These are phyloP conservation scores for Microbotryum violaceum DNA, from an alignment of 1,284 basidiomycete species.

Conservation along the genomic window DNA sequence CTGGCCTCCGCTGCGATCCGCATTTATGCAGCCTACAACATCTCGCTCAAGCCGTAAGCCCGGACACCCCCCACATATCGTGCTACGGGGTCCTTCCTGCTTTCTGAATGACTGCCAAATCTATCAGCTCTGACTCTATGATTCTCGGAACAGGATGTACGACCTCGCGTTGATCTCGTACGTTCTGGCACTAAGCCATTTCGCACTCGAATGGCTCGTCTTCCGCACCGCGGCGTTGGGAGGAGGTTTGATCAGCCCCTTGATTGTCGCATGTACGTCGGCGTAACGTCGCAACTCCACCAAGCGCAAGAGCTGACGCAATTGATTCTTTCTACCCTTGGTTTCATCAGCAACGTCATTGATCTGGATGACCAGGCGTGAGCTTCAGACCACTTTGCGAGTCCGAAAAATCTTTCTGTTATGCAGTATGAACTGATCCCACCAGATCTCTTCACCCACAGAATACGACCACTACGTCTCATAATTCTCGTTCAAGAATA, in stretches of 20 bases:
- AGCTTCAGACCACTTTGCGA: neutral
- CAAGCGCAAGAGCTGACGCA: too few relatives aligned
- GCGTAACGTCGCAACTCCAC: neutral
- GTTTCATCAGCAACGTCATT: constrained; percentile 54
- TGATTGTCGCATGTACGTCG: constrained; percentile 77
- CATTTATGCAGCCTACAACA: constrained; percentile 76
- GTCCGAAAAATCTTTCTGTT: too few relatives aligned
- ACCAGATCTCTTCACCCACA: too few relatives aligned
- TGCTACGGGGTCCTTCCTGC: neutral
- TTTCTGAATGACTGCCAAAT: neutral
- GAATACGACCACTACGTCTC: too few relatives aligned
- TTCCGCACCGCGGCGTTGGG: constrained; percentile 68
- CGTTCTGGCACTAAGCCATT: constrained; percentile 82
- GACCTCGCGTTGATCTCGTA: constrained; percentile 81
- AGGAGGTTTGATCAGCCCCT: constrained; percentile 61
- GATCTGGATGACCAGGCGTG: constrained; percentile 58
- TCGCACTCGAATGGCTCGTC: constrained; percentile 73
- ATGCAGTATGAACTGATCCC: too few relatives aligned
- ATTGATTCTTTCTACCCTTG: constrained; percentile 1
- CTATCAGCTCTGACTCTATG: neutral
- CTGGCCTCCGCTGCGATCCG: constrained; percentile 71
- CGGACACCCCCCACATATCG: constrained; percentile 7
- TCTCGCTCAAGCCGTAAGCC: constrained; percentile 65
- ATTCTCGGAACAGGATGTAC: constrained; percentile 59
- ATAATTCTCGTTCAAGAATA: too few relatives aligned